Base-by-base conservation (phyloP, 2,329 filamentous ascomycete genomes). In the Phialophora verrucosa region DNA sequence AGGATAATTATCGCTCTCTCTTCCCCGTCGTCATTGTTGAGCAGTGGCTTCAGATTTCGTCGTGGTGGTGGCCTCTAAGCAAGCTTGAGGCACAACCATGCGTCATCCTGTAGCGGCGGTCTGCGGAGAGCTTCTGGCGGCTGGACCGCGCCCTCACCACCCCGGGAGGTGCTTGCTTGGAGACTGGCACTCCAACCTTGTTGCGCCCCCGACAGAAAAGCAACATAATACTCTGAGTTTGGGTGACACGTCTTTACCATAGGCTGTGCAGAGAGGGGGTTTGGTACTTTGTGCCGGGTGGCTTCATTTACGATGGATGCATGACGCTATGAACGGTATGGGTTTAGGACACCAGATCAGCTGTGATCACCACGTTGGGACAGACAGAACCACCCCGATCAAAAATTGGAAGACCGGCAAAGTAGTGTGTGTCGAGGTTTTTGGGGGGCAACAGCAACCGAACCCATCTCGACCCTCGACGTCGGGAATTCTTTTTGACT, bases 261-360 rank as follows among this genome's bases (percentile, higher is more conserved):
- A 44, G 38, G 38, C 38, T n/a, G 38, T n/a, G 38, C 38, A 44
- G 17, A 17, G 38, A n/a, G 38, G 17, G 17, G 17, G 2, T 29
- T 27, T 44, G 55, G 35, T 27, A 47, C 55, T 47, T 47, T 58
- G 32, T 58, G n/a, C 55, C 35, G 2, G 35, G 35, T 58, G 35
- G 27, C 44, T 58, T 20, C 5, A 25, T 58, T 58, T 58, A 58
- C 55, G 32, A 58, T 44, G 55, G 55, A 35, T 58, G 55, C 55
- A 58, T 58, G 55, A 47, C 35, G 55, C 55, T 58, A 58, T 42
- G 35, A 42, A 29, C 20, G 23, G 35, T 6, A 58, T 47, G 35
- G 35, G 20, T 17, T 58, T 27, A 58, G 23, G 35, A 44, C 25
- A 58, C 17, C 14, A n/a, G 38, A 44, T n/a, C 14, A n/a, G 38